A percentile compares a stretch with the other conserved stretches of the same genome.
phyloP scores from a whole-genome alignment of 345 rosid genomes.

The Pseudoturritis turrita region DNA sequence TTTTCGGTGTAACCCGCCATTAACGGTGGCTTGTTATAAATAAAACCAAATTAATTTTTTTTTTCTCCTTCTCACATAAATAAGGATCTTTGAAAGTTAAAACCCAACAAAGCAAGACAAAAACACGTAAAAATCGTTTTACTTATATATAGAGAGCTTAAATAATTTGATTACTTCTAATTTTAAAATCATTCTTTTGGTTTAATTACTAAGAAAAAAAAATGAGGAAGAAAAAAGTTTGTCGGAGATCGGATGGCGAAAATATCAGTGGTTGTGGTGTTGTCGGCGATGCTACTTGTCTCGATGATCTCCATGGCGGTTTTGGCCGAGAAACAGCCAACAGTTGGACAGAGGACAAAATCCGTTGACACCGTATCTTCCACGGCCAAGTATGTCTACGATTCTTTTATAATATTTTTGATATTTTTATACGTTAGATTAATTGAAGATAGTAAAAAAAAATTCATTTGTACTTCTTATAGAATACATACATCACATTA shows the following conservation, averaged over 20 bases:
- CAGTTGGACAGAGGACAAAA: constrained; percentile 2
- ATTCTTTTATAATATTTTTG: not conserved
- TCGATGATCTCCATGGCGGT: no score
- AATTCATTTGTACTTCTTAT: no score
- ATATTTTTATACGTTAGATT: no score
- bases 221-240: not conserved
- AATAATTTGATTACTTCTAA: not conserved
- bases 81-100: not conserved
- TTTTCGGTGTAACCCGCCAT: constrained; percentile 7
- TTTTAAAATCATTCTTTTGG: not conserved
- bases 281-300: constrained; percentile 18
- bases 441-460: no score
- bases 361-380: constrained; percentile 15
- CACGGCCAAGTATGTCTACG: constrained; percentile 17
- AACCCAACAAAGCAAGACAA: not conserved
- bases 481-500: no score
- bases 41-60: not conserved
- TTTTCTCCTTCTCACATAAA: constrained; percentile 1
- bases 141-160: not conserved
- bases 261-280: constrained; percentile 1
- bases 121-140: not conserved
- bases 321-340: constrained; percentile 19
- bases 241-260: constrained; percentile 12
- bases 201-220: not conserved
- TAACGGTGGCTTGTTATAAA: constrained; percentile 16